phyloP scores from a whole-genome alignment of 1,284 basidiomycete genomes.

The Ceratobasidium sp. region DNA sequence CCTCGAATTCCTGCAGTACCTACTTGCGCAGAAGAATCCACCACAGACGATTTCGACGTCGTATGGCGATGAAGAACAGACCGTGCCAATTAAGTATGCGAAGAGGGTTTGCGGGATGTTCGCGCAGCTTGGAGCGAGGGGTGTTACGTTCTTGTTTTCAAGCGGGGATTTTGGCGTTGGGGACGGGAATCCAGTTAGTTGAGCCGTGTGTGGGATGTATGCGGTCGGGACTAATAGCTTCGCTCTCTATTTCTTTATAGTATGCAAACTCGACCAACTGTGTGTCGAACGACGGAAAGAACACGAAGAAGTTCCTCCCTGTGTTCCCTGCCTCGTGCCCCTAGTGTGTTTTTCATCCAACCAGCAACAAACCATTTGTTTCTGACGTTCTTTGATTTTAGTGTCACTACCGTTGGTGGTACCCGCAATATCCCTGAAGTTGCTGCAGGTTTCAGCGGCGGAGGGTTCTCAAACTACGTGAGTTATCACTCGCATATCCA shows the following conservation, averaged over 20 bases:
- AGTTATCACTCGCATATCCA: slow-evolving; percentile 48
- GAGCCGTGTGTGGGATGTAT: not conserved
- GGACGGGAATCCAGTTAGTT: too few species aligned
- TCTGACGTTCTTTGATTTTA: slow-evolving; percentile 52
- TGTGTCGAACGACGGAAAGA: slow-evolving; percentile 70
- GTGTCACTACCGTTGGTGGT: slow-evolving; percentile 69
- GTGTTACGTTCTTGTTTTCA: slow-evolving; percentile 72
- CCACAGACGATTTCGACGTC: slow-evolving; percentile 73
- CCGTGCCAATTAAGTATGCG: slow-evolving; percentile 74
- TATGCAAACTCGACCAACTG: slow-evolving; percentile 63
- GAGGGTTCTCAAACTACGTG: slow-evolving; percentile 75
- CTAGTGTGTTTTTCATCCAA: slow-evolving; percentile 56
- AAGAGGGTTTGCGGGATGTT: slow-evolving; percentile 72
- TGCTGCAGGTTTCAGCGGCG: slow-evolving; percentile 71
- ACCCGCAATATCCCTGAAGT: slow-evolving; percentile 70
- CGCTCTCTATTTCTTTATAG: slow-evolving; percentile 56
- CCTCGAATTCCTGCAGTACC: slow-evolving; percentile 72
- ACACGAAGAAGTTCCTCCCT: slow-evolving; percentile 70
- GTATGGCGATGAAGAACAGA: slow-evolving; percentile 79
- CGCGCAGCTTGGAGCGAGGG: slow-evolving; percentile 75
- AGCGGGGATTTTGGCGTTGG: slow-evolving; percentile 81
- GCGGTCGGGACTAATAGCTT: not conserved
- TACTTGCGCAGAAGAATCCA: slow-evolving; percentile 60
- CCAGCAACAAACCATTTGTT: not conserved
- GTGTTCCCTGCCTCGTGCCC: slow-evolving; percentile 70